Evolutionary conservation across 2,329 filamentous ascomycete species (phyloP).

Genomic region (Ophiosphaerella herpotricha): DNA sequence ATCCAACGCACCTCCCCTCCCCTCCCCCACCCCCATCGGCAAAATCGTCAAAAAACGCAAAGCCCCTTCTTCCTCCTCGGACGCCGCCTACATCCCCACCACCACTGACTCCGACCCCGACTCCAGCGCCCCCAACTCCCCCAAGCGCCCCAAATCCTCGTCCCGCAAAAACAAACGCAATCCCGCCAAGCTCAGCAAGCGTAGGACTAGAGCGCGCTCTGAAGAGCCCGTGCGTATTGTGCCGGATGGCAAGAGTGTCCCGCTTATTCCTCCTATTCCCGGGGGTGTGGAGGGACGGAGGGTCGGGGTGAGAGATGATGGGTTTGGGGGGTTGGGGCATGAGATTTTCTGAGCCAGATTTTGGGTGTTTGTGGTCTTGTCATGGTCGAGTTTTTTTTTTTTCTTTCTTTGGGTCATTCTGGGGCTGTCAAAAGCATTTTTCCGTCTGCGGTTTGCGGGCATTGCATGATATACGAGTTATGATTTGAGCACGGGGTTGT

Average conservation of each 20-base stretch:
- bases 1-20: background rate
- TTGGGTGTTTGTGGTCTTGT: too few relatives aligned
- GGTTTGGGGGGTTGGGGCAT: constrained; percentile 39
- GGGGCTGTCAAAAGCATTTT: too few relatives aligned
- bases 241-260: constrained; percentile 36
- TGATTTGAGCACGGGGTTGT: too few relatives aligned
- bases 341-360: constrained; percentile 39
- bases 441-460: too few relatives aligned
- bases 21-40: constrained; percentile 5
- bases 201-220: constrained; percentile 13
- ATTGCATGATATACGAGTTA: too few relatives aligned
- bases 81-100: constrained; percentile 38
- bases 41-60: constrained; percentile 49
- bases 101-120: constrained; percentile 24
- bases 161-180: constrained; percentile 20
- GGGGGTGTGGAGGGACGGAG: constrained; percentile 24
- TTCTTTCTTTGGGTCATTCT: too few relatives aligned
- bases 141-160: constrained; percentile 20
- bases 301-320: constrained; percentile 27
- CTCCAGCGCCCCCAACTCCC: constrained; percentile 20
- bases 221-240: constrained; percentile 23
- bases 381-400: too few relatives aligned
- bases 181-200: constrained; percentile 17
- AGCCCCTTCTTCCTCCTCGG: constrained; percentile 25
- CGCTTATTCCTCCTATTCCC: constrained; percentile 35